phyloP scores from a whole-genome alignment of 2,329 filamentous ascomycete species.

The Drechmeria coniospora region DNA sequence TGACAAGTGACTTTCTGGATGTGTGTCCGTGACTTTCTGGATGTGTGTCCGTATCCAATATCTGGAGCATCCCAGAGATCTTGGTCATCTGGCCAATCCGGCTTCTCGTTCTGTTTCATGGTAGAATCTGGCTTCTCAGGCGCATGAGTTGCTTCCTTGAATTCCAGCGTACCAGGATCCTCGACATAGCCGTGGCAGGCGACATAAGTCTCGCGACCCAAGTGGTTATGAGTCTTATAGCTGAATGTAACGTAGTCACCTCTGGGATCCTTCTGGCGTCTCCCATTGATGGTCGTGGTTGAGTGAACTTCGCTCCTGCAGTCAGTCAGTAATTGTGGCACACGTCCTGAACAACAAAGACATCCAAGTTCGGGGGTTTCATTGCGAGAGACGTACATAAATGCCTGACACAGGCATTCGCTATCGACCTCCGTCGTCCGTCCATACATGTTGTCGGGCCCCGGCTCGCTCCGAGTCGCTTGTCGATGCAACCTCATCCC shows the following conservation, averaged over 20 bases:
- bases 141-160: constrained; percentile 2
- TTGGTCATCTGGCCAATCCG: constrained; percentile 4
- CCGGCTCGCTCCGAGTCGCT: too few relatives aligned
- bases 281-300: constrained; percentile 4
- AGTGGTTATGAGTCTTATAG: constrained; percentile 4
- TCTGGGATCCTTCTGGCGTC: constrained; percentile 3
- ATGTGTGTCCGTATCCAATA: too few relatives aligned
- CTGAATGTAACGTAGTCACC: constrained; percentile 4
- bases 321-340: constrained; percentile 1
- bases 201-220: constrained; percentile 3
- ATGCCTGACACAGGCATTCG: too few relatives aligned
- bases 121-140: constrained; percentile 4
- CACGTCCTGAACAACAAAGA: too few relatives aligned
- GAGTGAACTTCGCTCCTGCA: constrained; percentile 3
- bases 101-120: constrained; percentile 2
- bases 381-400: too few relatives aligned
- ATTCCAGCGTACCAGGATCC: constrained; percentile 2
- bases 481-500: too few relatives aligned
- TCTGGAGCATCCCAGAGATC: constrained; percentile 4
- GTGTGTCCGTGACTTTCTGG: too few relatives aligned
- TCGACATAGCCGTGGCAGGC: constrained; percentile 5
- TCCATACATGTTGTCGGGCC: too few relatives aligned
- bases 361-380: too few relatives aligned
- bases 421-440: too few relatives aligned
- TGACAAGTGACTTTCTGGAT: too few relatives aligned